Evolutionary conservation across 306 rosid genomes (phyloP).

Genomic region (Comarum palustre): DNA sequence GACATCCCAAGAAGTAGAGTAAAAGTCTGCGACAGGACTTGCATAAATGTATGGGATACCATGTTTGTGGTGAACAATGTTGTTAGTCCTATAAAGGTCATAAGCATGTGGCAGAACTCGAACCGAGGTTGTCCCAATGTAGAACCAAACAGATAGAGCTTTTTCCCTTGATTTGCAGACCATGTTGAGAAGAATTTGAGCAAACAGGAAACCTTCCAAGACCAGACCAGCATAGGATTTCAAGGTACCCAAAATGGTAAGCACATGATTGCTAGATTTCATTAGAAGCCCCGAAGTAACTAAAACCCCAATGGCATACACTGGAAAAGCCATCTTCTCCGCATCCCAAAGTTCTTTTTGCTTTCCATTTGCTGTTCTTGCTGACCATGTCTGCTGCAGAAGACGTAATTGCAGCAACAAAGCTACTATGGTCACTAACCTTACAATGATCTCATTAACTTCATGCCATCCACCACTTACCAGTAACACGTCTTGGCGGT

Average conservation of each 20-base stretch:
- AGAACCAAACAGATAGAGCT: neutral
- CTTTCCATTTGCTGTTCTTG: neutral
- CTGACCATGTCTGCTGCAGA: neutral
- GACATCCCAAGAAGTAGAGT: constrained; percentile 53
- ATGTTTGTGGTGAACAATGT: neutral
- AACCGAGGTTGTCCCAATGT: constrained; percentile 27
- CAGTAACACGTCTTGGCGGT: neutral
- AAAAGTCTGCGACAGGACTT: constrained; percentile 35
- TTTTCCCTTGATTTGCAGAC: constrained; percentile 23
- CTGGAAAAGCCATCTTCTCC: constrained; percentile 16
- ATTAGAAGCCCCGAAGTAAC: neutral
- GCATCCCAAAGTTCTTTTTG: neutral
- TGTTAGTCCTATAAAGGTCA: constrained; percentile 41
- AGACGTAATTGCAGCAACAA: neutral
- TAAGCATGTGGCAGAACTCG: constrained; percentile 55
- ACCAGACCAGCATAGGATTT: constrained; percentile 25
- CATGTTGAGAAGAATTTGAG: constrained; percentile 48
- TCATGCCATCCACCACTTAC: constrained; percentile 15
- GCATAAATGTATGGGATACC: constrained; percentile 37
- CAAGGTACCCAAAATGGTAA: constrained; percentile 3
- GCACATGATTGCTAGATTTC: constrained; percentile 20
- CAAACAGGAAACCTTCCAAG: constrained; percentile 55
- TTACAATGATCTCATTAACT: neutral
- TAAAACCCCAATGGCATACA: constrained; percentile 6
- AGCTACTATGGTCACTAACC: neutral